These are phyloP conservation scores for Acanthamoeba divionensis DNA, from an alignment of 208 protist species.

Conservation along the genomic window DNA sequence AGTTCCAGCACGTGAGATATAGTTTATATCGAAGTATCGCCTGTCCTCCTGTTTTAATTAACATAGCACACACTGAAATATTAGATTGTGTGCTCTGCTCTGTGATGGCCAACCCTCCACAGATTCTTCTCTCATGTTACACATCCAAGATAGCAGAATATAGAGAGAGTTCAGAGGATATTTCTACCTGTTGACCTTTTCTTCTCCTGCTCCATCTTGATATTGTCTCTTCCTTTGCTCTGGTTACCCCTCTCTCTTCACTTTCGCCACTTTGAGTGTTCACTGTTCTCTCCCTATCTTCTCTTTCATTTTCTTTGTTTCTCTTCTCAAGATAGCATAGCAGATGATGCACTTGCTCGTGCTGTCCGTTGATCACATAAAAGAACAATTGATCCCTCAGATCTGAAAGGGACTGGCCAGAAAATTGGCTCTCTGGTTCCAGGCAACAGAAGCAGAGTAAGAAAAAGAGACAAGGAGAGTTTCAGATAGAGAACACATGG, in stretches of 20 bases:
- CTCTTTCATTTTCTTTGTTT: not conserved
- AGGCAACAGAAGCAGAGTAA: too few relatives aligned
- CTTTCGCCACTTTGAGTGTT: too few relatives aligned
- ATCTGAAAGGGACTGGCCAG: not conserved
- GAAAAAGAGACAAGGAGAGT: too few relatives aligned
- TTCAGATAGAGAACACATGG: too few relatives aligned
- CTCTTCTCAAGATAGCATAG: not conserved
- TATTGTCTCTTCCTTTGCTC: too few relatives aligned
- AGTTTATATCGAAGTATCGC: too few relatives aligned
- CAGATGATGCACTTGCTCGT: not conserved
- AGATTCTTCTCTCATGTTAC: too few relatives aligned
- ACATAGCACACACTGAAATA: not conserved
- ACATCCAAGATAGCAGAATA: too few relatives aligned
- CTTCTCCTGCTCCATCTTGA: too few relatives aligned
- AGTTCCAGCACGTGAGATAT: not conserved
- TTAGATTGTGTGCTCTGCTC: not conserved
- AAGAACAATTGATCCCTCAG: slow-evolving; percentile 4
- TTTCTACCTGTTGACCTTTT: too few relatives aligned
- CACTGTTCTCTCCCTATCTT: not conserved
- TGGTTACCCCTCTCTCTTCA: too few relatives aligned
- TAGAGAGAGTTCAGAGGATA: too few relatives aligned
- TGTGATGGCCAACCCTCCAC: not conserved
- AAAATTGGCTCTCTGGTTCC: not conserved
- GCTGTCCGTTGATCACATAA: not conserved
- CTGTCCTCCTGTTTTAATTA: not conserved